Evolutionary conservation across 2,329 filamentous ascomycete genomes (phyloP).

Genomic region (Pseudocercospora musae): DNA sequence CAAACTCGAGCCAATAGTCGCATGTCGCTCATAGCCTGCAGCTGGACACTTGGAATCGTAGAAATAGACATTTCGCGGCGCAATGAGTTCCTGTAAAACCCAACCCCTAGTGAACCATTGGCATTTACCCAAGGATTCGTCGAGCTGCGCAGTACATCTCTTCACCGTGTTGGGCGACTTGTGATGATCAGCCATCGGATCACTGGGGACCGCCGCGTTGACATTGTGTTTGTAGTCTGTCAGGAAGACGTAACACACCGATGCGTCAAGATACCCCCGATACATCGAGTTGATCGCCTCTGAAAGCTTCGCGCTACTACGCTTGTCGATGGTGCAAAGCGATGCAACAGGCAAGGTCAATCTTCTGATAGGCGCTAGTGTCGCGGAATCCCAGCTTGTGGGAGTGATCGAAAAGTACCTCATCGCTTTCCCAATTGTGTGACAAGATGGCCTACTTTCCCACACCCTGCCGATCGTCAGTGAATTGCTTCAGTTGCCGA

Average conservation of each 20-base stretch:
- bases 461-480: constrained; percentile 9
- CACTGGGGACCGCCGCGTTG: too few species aligned
- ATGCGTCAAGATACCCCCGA: neutral
- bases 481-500: constrained; percentile 10
- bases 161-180: too few species aligned
- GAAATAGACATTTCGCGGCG: too few species aligned
- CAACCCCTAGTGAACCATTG: too few species aligned
- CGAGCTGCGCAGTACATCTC: too few species aligned
- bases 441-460: constrained; percentile 5
- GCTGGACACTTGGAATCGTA: too few species aligned
- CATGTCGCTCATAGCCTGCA: too few species aligned
- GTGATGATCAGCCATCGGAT: too few species aligned
- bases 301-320: neutral
- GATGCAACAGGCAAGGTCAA: neutral
- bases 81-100: too few species aligned
- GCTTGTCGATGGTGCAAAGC: neutral
- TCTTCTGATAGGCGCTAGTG: neutral
- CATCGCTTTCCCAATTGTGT: neutral
- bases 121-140: too few species aligned
- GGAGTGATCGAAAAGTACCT: neutral
- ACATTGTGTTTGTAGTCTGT: neutral
- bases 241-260: neutral
- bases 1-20: too few species aligned
- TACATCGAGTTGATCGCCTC: neutral
- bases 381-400: too few species aligned